Percentiles rank a stretch among this genome's conserved stretches.
Evolutionary conservation across 2,329 filamentous ascomycete genomes (phyloP).

Genomic region (Aureobasidium subglaciale): DNA sequence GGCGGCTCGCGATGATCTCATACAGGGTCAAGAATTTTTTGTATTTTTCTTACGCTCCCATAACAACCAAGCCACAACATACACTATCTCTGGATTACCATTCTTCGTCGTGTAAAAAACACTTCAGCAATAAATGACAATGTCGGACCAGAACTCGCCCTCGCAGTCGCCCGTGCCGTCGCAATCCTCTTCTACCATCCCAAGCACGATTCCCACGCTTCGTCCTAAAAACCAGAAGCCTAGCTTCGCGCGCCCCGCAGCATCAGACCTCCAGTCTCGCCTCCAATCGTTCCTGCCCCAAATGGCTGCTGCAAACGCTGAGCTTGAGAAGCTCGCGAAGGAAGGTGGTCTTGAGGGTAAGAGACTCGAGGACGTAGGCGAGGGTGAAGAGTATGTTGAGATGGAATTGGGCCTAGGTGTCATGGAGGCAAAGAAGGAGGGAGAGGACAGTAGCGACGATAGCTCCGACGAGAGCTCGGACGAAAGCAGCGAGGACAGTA

Average conservation of each 20-base stretch:
- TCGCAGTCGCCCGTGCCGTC: background rate
- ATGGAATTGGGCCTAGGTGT: constrained; percentile 31
- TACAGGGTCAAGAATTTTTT: constrained; percentile 1
- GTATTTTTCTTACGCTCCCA: background rate
- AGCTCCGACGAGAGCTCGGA: constrained; percentile 14
- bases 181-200: background rate
- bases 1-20: background rate
- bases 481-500: constrained; percentile 15
- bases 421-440: constrained; percentile 24
- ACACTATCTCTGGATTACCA: background rate
- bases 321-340: constrained; percentile 20
- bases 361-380: constrained; percentile 28
- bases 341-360: constrained; percentile 19
- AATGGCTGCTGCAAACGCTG: constrained; percentile 26
- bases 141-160: background rate
- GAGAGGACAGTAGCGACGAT: constrained; percentile 13
- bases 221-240: constrained; percentile 13
- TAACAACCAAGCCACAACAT: background rate
- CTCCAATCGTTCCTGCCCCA: constrained; percentile 27
- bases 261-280: constrained; percentile 21
- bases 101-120: too few species aligned
- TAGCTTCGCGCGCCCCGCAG: background rate
- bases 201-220: background rate
- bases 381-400: constrained; percentile 29
- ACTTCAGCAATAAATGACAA: background rate